Percentiles rank a stretch among this genome's conserved stretches.
Evolutionary conservation across 345 rosid genomes (phyloP).

Genomic region (Anastatica hierochuntica): DNA sequence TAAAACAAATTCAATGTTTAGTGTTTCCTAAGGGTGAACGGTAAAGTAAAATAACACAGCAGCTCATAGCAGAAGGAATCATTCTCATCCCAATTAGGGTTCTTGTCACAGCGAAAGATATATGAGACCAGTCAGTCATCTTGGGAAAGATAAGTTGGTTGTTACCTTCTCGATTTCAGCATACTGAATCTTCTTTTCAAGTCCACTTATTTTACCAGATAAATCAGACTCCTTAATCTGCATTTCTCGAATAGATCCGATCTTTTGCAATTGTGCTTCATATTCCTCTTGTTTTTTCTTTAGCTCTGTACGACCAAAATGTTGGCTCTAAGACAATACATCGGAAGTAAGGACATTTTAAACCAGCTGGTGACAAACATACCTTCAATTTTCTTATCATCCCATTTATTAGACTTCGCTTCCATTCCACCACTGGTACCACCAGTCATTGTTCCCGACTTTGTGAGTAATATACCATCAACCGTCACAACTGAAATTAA

Average conservation of each 20-base stretch:
- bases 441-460: slow-evolving; percentile 99
- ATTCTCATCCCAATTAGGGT: slow-evolving; percentile 1
- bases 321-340: slow-evolving; percentile 9
- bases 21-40: slow-evolving; percentile 1
- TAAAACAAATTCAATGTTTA: slow-evolving; percentile 15
- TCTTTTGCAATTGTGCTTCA: slow-evolving; percentile 71
- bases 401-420: slow-evolving; percentile 95
- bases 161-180: slow-evolving; percentile 91
- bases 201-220: slow-evolving; percentile 91
- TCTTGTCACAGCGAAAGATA: not conserved
- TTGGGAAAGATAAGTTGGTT: not conserved
- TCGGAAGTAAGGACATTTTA: slow-evolving; percentile 4
- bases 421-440: slow-evolving; percentile 99
- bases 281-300: slow-evolving; percentile 66
- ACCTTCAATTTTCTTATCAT: slow-evolving; percentile 94
- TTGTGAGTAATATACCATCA: slow-evolving; percentile 88
- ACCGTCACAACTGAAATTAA: slow-evolving; percentile 74
- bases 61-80: not conserved
- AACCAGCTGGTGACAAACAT: slow-evolving; percentile 17
- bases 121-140: not conserved
- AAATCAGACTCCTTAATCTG: slow-evolving; percentile 84
- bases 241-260: slow-evolving; percentile 94
- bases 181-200: slow-evolving; percentile 92
- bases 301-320: slow-evolving; percentile 39
- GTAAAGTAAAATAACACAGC: slow-evolving; percentile 4